These are phyloP conservation scores for Suhomyces wounanorum DNA, from an alignment of 1,139 yeast species.

Conservation along the genomic window DNA sequence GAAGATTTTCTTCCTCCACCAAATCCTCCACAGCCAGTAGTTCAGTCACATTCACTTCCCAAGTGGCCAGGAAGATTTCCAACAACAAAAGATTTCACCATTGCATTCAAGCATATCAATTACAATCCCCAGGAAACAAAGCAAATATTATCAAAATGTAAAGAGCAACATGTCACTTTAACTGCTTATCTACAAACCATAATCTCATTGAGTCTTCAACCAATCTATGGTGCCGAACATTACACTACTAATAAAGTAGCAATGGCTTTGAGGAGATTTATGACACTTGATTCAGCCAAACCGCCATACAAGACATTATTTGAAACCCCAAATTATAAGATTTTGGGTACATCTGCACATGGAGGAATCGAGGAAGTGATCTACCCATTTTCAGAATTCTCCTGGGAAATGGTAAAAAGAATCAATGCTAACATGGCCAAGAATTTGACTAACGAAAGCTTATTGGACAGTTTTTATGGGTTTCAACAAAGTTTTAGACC, in stretches of 20 bases:
- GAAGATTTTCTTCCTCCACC: conserved; percentile 27
- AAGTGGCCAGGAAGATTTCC: conserved; percentile 41
- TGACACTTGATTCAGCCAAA: conserved; percentile 20
- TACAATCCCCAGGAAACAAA: conserved; percentile 29
- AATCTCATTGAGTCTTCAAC: conserved; percentile 31
- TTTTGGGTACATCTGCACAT: conserved; percentile 39
- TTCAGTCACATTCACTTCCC: conserved; percentile 10
- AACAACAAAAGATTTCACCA: conserved; percentile 20
- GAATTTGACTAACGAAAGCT: conserved; percentile 25
- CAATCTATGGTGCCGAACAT: conserved; percentile 27
- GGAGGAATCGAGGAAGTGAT: conserved; percentile 33
- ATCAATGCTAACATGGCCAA: conserved; percentile 24
- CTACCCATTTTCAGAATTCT: conserved; percentile 34
- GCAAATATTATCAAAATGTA: conserved; percentile 32
- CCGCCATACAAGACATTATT: conserved; percentile 23
- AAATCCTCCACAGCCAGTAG: not conserved
- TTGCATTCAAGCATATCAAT: conserved; percentile 37
- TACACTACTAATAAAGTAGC: conserved; percentile 34
- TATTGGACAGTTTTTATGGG: conserved; percentile 27
- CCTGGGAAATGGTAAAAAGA: conserved; percentile 37
- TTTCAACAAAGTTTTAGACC: conserved; percentile 24
- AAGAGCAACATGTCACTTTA: conserved; percentile 32
- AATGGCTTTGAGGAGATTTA: conserved; percentile 37
- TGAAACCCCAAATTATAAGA: conserved; percentile 23
- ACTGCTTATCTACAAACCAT: conserved; percentile 37